Conservation (phyloP, 2,329 filamentous ascomycete species). For the Pezicula radicicola region DNA sequence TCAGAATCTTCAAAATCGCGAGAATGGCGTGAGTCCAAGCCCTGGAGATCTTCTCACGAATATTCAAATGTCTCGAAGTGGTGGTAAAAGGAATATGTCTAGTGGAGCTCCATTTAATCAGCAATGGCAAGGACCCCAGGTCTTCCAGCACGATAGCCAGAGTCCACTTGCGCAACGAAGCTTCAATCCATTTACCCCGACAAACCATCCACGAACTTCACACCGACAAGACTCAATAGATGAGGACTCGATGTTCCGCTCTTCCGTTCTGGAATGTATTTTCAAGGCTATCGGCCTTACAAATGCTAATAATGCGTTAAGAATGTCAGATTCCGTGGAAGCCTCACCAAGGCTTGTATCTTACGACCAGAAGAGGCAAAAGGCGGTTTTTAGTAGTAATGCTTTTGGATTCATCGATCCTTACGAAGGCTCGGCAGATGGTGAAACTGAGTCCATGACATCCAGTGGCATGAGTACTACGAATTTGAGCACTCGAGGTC, state of each 20-base stretch:
- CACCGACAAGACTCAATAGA: constrained; percentile 80
- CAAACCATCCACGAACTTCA: constrained; percentile 49
- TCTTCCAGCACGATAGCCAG: constrained; percentile 25
- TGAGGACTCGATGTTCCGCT: constrained; percentile 84
- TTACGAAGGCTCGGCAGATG: constrained; percentile 73
- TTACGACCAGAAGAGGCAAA: constrained; percentile 77
- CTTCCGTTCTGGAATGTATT: constrained; percentile 91
- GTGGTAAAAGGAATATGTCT: constrained; percentile 39
- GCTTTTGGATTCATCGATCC: constrained; percentile 90
- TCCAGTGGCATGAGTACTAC: constrained; percentile 61
- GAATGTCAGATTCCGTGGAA: constrained; percentile 73
- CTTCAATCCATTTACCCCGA: constrained; percentile 29
- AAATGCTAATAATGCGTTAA: constrained; percentile 60
- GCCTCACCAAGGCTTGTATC: constrained; percentile 82
- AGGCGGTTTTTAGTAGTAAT: constrained; percentile 73
- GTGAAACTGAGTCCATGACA: constrained; percentile 81
- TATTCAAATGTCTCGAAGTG: constrained; percentile 64
- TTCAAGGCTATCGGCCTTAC: constrained; percentile 89
- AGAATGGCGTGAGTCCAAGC: constrained; percentile 44
- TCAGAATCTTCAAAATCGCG: constrained; percentile 26
- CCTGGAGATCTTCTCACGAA: constrained; percentile 80
- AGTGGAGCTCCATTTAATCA: constrained; percentile 13
- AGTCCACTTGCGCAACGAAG: constrained; percentile 34
- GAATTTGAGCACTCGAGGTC: constrained; percentile 59
- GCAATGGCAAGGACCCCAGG: constrained; percentile 25